Evolutionary conservation across 768 basidiomycete genomes (phyloP).

Genomic region (Ramaria sp.): DNA sequence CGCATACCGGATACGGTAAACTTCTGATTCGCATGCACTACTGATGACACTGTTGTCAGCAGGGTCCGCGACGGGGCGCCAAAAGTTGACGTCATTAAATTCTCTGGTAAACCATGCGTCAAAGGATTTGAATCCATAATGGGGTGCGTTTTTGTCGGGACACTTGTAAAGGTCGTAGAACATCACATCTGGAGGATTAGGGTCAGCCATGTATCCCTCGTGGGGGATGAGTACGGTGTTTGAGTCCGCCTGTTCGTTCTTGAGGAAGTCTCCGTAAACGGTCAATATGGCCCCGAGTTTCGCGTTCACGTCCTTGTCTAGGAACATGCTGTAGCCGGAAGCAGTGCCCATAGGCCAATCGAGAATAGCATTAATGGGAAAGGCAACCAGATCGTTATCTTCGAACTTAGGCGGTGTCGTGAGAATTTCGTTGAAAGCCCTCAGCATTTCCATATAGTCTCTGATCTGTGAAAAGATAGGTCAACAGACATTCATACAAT

Average conservation of each 20-base stretch:
- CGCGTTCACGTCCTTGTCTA: conserved; percentile 22
- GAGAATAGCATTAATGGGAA: conserved; percentile 36
- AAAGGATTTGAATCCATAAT: conserved; percentile 38
- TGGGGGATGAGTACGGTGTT: too few relatives aligned
- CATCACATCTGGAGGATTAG: too few relatives aligned
- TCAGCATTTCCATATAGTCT: conserved; percentile 30
- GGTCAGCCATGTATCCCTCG: too few relatives aligned
- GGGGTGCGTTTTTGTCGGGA: conserved; percentile 10
- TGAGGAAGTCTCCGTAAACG: too few relatives aligned
- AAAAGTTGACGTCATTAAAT: conserved; percentile 22
- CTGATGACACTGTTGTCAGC: conserved; percentile 29
- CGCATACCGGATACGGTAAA: conserved; percentile 33
- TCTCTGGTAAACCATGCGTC: conserved; percentile 46
- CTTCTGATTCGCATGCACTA: conserved; percentile 42
- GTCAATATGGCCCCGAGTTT: too few relatives aligned
- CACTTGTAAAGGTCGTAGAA: too few relatives aligned
- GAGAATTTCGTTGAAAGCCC: conserved; percentile 31
- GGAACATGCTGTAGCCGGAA: conserved; percentile 17
- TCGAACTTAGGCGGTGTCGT: conserved; percentile 31
- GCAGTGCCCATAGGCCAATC: conserved; percentile 33
- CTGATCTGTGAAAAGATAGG: conserved; percentile 19
- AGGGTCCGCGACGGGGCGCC: conserved; percentile 29
- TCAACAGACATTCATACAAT: too few relatives aligned
- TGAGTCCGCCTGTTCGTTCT: too few relatives aligned
- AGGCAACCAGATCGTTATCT: conserved; percentile 29